phyloP scores from a whole-genome alignment of 345 rosid genomes.

The Salix suchowensis region DNA sequence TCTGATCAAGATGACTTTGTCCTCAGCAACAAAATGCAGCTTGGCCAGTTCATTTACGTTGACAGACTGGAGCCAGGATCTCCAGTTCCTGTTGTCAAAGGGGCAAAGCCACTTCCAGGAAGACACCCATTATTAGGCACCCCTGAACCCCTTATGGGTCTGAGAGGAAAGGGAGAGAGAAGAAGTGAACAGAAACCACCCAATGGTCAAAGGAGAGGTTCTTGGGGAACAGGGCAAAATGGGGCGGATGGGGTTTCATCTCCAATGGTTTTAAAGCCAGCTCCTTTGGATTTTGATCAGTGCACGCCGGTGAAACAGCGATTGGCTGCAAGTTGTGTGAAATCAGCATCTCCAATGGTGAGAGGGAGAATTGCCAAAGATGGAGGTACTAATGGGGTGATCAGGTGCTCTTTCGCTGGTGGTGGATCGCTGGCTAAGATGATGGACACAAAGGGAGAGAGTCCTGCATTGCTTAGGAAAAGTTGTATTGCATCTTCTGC shows the following conservation, averaged over 20 bases:
- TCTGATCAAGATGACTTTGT: slow-evolving; percentile 74
- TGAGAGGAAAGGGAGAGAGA: slow-evolving; percentile 47
- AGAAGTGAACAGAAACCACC: slow-evolving; percentile 36
- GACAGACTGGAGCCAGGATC: slow-evolving; percentile 88
- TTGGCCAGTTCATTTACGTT: slow-evolving; percentile 86
- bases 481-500: slow-evolving; percentile 62
- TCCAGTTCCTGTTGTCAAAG: slow-evolving; percentile 79
- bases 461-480: slow-evolving; percentile 60
- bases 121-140: slow-evolving; percentile 85
- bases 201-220: slow-evolving; percentile 60
- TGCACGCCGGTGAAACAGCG: slow-evolving; percentile 74
- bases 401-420: slow-evolving; percentile 64
- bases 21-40: slow-evolving; percentile 83
- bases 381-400: slow-evolving; percentile 26
- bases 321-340: slow-evolving; percentile 12
- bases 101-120: slow-evolving; percentile 84
- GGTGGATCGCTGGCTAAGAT: slow-evolving; percentile 67
- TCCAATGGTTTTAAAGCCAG: slow-evolving; percentile 68
- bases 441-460: slow-evolving; percentile 55
- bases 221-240: slow-evolving; percentile 62
- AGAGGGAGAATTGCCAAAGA: slow-evolving; percentile 45
- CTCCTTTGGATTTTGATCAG: slow-evolving; percentile 79
- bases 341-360: slow-evolving; percentile 57
- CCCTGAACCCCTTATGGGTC: slow-evolving; percentile 79
- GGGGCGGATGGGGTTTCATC: slow-evolving; percentile 42